A percentile compares a stretch with the other conserved stretches of the same genome.
Conservation (phyloP, 2,329 filamentous ascomycete genomes). For the Venturia carpophila region DNA sequence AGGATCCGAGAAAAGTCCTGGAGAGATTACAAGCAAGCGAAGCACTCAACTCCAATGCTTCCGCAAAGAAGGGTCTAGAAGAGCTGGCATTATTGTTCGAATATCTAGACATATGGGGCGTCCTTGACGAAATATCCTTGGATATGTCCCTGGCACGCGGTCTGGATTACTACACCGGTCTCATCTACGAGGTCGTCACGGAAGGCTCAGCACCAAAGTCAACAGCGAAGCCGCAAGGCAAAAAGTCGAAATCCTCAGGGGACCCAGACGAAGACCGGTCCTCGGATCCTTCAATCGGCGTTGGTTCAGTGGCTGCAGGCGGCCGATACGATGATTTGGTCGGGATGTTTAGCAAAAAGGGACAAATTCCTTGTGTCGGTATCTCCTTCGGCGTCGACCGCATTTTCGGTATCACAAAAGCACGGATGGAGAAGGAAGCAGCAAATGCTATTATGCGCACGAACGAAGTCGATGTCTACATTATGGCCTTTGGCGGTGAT, state of each 20-base stretch:
- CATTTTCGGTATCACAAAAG: slow-evolving; percentile 88
- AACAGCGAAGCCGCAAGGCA: slow-evolving; percentile 38
- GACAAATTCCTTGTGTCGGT: slow-evolving; percentile 79
- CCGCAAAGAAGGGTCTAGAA: slow-evolving; percentile 68
- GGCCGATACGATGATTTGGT: slow-evolving; percentile 90
- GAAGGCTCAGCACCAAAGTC: slow-evolving; percentile 58
- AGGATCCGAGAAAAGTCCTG: slow-evolving; percentile 43
- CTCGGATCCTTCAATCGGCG: slow-evolving; percentile 70
- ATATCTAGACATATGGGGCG: slow-evolving; percentile 72
- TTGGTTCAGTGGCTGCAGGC: slow-evolving; percentile 82
- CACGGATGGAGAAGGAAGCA: slow-evolving; percentile 57
- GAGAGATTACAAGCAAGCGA: slow-evolving; percentile 60
- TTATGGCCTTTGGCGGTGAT: slow-evolving; percentile 83
- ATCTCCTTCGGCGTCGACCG: slow-evolving; percentile 93
- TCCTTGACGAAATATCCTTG: slow-evolving; percentile 70
- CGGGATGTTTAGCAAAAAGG: slow-evolving; percentile 84
- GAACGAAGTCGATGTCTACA: slow-evolving; percentile 80
- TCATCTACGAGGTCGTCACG: slow-evolving; percentile 86
- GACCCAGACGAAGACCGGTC: slow-evolving; percentile 59
- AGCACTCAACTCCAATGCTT: slow-evolving; percentile 60
- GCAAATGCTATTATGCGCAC: slow-evolving; percentile 47
- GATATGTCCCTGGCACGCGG: slow-evolving; percentile 85
- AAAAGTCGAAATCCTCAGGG: slow-evolving; percentile 39
- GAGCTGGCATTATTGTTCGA: slow-evolving; percentile 75
- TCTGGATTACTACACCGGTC: slow-evolving; percentile 84